Evolutionary conservation across 345 rosid genomes (phyloP).

Genomic region (Luvunga scandens): DNA sequence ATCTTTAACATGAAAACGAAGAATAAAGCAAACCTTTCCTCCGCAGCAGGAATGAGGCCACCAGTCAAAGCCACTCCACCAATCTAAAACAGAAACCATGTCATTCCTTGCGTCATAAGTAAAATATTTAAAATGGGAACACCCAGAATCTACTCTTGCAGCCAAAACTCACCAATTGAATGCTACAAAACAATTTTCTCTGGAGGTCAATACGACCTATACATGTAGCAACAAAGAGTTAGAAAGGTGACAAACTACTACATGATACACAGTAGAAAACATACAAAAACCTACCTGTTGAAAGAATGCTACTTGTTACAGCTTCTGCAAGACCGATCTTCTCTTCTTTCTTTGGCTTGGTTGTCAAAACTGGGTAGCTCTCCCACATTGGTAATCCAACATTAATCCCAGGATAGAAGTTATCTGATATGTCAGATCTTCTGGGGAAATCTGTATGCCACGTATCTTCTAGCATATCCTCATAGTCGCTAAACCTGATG

Average conservation of each 20-base stretch:
- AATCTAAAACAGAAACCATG: slow-evolving; percentile 44
- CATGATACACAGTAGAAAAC: slow-evolving; percentile 1
- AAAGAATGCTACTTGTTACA: slow-evolving; percentile 78
- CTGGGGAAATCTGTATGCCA: slow-evolving; percentile 80
- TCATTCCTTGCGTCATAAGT: slow-evolving; percentile 14
- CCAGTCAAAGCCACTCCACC: slow-evolving; percentile 90
- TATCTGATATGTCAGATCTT: slow-evolving; percentile 55
- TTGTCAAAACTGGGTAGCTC: slow-evolving; percentile 51
- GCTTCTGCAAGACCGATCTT: slow-evolving; percentile 97
- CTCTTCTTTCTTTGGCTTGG: slow-evolving; percentile 88
- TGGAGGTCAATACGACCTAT: slow-evolving; percentile 92
- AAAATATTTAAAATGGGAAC: slow-evolving; percentile 10
- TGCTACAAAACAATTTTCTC: slow-evolving; percentile 81
- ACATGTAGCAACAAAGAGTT: slow-evolving; percentile 13
- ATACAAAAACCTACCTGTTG: slow-evolving; percentile 53
- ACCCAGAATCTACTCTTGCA: neutral
- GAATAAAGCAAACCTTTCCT: slow-evolving; percentile 68
- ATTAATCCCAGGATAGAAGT: slow-evolving; percentile 43
- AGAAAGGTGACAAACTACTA: slow-evolving; percentile 14
- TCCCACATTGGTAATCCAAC: slow-evolving; percentile 87
- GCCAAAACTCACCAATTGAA: slow-evolving; percentile 64
- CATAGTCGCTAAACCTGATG: slow-evolving; percentile 80
- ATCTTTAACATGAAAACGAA: neutral
- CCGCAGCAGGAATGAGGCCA: slow-evolving; percentile 69
- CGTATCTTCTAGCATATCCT: slow-evolving; percentile 91